Base-by-base conservation (phyloP, 148 eudicot species). In the Limonium bicolor region DNA sequence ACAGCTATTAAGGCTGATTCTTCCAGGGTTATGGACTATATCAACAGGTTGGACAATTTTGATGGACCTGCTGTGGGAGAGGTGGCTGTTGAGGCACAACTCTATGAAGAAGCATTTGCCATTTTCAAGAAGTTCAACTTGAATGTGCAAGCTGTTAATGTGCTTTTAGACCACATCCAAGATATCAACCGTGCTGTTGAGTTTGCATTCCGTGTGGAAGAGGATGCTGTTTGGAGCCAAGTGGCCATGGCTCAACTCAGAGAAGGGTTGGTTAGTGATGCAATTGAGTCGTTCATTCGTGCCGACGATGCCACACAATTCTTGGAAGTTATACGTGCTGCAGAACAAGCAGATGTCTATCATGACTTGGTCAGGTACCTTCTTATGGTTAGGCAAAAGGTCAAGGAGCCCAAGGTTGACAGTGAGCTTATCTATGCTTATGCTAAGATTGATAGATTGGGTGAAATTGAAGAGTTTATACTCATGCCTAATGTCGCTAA, bases 41-140 rank as follows among this genome's bases (percentile, higher is more conserved):
- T 88, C 30, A 88, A 88, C 37, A 74, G 96, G 50, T 61, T 88
- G 56, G 96, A 88, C 60, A 88, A 88, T 70, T 88, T 88, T 76
- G 96, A 88, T 64, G 96, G 96, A 23, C 94, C 90, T 42, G 94
- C 94, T 6, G 86, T 87, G 50, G 96, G 94, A 35, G 99, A 92
- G 61, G 95, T 92, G 51, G 99, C 95, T 46, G 99, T 92, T 45
- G 94, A 88, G 68, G 90, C 94, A 45, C 83, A 77, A 41, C 51
- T 88, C 46, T 88, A 69, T 50, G 96, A 88, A 64, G 96, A 88
- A 60, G 90, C 96, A 10, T 88, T 65, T 74, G 94, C 86, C 38
- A 88, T 88, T 52, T 88, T 88, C 61, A 88, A 88, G 74, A 88
- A 88, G 64, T 92, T 88, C 48, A 88, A 80, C 63, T 68, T 88